Evolutionary conservation across 2,329 filamentous ascomycete genomes (phyloP).

Genomic region (Dothistroma septosporum): DNA sequence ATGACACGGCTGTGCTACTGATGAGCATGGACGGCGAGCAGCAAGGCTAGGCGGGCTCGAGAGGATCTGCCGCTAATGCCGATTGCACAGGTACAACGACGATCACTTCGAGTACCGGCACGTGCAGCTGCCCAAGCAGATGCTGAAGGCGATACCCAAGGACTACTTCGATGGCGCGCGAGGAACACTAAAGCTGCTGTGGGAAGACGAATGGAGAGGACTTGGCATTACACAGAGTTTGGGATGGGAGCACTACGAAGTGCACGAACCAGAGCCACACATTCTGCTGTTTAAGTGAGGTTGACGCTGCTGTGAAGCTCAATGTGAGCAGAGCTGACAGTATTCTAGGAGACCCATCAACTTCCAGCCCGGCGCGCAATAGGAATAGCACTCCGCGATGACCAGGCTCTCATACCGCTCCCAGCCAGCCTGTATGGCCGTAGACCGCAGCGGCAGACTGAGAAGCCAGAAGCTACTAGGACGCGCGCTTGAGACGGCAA

Average conservation of each 20-base stretch:
- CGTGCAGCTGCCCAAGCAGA: slow-evolving; percentile 94
- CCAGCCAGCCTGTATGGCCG: neutral
- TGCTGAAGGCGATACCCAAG: slow-evolving; percentile 94
- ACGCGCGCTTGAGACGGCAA: neutral
- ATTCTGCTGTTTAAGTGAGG: slow-evolving; percentile 97
- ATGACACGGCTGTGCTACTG: neutral
- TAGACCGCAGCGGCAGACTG: neutral
- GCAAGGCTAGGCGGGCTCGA: neutral
- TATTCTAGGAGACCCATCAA: slow-evolving; percentile 21
- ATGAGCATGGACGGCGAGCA: neutral
- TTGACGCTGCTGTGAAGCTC: neutral
- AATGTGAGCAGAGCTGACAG: neutral
- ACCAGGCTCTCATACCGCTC: neutral
- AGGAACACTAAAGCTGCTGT: slow-evolving; percentile 90
- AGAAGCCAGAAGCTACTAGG: neutral
- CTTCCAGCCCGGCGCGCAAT: slow-evolving; percentile 14
- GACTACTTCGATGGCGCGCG: slow-evolving; percentile 87
- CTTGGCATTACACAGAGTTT: slow-evolving; percentile 98
- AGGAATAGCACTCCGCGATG: neutral
- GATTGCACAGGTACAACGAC: slow-evolving; percentile 72
- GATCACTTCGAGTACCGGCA: slow-evolving; percentile 94
- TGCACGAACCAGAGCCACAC: slow-evolving; percentile 97
- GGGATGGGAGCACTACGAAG: slow-evolving; percentile 99
- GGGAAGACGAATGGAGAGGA: slow-evolving; percentile 98
- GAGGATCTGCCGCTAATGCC: neutral